These are phyloP conservation scores for Aspergillus cristatus DNA, from an alignment of 495 filamentous ascomycete genomes.

Conservation along the genomic window DNA sequence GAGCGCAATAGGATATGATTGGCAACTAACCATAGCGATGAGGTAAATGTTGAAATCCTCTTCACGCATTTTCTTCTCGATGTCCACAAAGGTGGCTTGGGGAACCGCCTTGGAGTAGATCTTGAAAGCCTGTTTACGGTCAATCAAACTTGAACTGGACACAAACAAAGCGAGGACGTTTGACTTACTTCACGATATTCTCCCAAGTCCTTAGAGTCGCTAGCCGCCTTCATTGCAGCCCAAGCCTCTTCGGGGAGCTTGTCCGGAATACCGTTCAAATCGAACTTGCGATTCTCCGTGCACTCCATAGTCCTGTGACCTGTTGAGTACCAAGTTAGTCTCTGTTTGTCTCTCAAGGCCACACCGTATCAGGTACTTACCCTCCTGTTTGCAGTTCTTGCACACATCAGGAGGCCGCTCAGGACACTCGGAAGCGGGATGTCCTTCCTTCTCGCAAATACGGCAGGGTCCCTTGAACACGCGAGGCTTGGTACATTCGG, in stretches of 20 bases:
- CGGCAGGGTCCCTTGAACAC: slow-evolving; percentile 66
- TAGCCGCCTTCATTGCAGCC: slow-evolving; percentile 54
- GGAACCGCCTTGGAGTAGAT: slow-evolving; percentile 68
- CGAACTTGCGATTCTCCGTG: slow-evolving; percentile 57
- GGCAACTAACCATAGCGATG: slow-evolving; percentile 53
- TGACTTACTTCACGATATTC: slow-evolving; percentile 57
- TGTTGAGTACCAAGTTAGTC: slow-evolving; percentile 17
- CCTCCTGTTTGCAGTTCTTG: slow-evolving; percentile 66
- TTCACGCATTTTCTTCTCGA: slow-evolving; percentile 65
- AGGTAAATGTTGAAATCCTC: slow-evolving; percentile 57
- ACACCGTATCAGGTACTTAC: slow-evolving; percentile 32
- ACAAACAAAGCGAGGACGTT: not conserved
- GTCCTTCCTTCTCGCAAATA: slow-evolving; percentile 63
- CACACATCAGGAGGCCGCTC: slow-evolving; percentile 53
- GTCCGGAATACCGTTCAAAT: slow-evolving; percentile 50
- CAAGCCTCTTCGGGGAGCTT: slow-evolving; percentile 59
- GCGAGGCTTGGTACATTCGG: slow-evolving; percentile 56
- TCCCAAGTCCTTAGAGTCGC: slow-evolving; percentile 55
- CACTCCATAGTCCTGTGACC: slow-evolving; percentile 62
- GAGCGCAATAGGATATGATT: not conserved
- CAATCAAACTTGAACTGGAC: slow-evolving; percentile 6
- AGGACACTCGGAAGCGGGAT: slow-evolving; percentile 64
- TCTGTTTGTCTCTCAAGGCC: not conserved
- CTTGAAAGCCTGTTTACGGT: slow-evolving; percentile 42
- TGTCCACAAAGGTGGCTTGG: slow-evolving; percentile 52